These are phyloP conservation scores for Teunomyces gatunensis DNA, from an alignment of 805 yeast species.

Conservation along the genomic window DNA sequence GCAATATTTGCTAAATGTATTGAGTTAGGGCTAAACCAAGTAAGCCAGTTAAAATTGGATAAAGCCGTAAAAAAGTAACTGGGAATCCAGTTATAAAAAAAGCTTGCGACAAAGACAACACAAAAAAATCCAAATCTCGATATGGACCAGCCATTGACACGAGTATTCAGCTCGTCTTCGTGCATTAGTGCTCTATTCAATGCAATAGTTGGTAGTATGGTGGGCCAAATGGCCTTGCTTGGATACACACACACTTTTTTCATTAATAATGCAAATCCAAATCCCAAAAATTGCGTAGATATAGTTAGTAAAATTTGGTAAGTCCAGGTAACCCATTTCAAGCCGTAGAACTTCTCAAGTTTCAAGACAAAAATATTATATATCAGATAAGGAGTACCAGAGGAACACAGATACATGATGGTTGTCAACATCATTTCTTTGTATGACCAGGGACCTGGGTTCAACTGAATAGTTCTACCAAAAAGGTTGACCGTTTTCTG, in stretches of 20 bases:
- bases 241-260: constrained; percentile 52
- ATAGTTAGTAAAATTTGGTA: constrained; percentile 53
- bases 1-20: constrained; percentile 38
- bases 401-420: constrained; percentile 42
- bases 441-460: constrained; percentile 44
- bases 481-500: constrained; percentile 17
- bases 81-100: constrained; percentile 43
- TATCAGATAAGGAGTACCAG: constrained; percentile 36
- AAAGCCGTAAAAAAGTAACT: constrained; percentile 37
- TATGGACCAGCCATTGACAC: constrained; percentile 40
- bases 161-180: constrained; percentile 20
- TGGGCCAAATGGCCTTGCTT: constrained; percentile 43
- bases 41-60: constrained; percentile 44
- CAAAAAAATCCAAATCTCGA: constrained; percentile 41
- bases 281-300: constrained; percentile 62
- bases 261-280: constrained; percentile 65
- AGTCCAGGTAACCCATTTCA: constrained; percentile 46
- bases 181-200: constrained; percentile 40
- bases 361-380: constrained; percentile 45
- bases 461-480: constrained; percentile 26
- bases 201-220: constrained; percentile 42
- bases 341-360: constrained; percentile 39
- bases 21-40: constrained; percentile 42
- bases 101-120: constrained; percentile 30
- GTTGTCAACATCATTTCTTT: constrained; percentile 47